A percentile compares a stretch with the other conserved stretches of the same genome.
Evolutionary conservation across 164 flowering plant species (phyloP).

Genomic region (Stephania japonica): DNA sequence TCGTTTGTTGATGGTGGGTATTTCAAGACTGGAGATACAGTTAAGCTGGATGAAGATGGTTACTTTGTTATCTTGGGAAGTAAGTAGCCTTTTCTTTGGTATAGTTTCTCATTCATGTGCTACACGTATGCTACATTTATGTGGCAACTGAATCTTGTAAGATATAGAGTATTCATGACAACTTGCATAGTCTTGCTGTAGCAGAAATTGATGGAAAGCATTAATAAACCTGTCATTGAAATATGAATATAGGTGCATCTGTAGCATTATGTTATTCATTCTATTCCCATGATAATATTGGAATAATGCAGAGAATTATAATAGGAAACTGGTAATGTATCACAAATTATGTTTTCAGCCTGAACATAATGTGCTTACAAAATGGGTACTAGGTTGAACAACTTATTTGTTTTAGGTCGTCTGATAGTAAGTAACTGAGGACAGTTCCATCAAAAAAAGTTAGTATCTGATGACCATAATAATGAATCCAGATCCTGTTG

Average conservation of each 20-base stretch:
- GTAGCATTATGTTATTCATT: background rate
- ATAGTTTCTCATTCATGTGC: background rate
- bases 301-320: background rate
- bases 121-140: background rate
- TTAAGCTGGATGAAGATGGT: constrained; percentile 87
- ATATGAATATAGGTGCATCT: background rate
- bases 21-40: constrained; percentile 96
- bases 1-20: constrained; percentile 80
- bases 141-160: background rate
- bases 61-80: constrained; percentile 94
- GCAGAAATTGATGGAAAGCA: background rate
- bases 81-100: constrained; percentile 35
- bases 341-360: background rate
- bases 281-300: background rate
- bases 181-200: too few relatives aligned
- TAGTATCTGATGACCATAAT: background rate
- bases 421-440: background rate
- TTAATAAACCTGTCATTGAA: background rate
- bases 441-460: background rate
- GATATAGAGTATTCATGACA: background rate
- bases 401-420: background rate
- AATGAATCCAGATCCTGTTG: background rate
- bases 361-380: background rate
- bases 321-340: background rate
- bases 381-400: background rate